Evolutionary conservation across 1,284 basidiomycete species (phyloP).

Genomic region (Ustilago xerochloae): DNA sequence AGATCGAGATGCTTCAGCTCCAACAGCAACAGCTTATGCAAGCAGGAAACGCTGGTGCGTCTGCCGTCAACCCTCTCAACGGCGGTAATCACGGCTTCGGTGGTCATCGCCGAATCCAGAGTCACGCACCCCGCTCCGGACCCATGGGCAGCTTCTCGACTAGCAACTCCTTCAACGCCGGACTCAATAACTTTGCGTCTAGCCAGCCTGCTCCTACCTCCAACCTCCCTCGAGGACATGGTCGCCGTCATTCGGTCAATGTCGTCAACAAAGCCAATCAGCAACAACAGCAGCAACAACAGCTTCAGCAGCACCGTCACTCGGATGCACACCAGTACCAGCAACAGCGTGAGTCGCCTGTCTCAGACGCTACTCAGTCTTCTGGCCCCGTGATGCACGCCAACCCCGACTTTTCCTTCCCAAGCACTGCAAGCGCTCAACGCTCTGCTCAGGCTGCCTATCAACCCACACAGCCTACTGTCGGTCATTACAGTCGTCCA

Average conservation of each 20-base stretch:
- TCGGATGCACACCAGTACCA: slow-evolving; percentile 44
- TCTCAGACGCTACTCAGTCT: slow-evolving; percentile 21
- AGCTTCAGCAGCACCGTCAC: slow-evolving; percentile 8
- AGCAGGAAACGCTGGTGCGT: background rate
- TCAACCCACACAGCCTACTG: slow-evolving; percentile 26
- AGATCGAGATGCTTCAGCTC: slow-evolving; percentile 69
- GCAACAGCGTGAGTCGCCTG: slow-evolving; percentile 55
- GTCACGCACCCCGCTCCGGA: slow-evolving; percentile 74
- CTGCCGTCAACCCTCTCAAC: slow-evolving; percentile 21
- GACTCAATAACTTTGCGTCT: slow-evolving; percentile 34
- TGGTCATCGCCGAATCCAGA: slow-evolving; percentile 86
- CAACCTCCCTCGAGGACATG: slow-evolving; percentile 77
- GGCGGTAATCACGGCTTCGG: slow-evolving; percentile 26
- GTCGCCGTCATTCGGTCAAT: slow-evolving; percentile 92
- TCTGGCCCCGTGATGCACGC: slow-evolving; percentile 48
- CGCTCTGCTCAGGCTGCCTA: slow-evolving; percentile 32
- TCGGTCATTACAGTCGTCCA: slow-evolving; percentile 58
- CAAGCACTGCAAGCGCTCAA: slow-evolving; percentile 42
- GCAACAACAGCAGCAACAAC: slow-evolving; percentile 40
- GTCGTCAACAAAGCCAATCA: slow-evolving; percentile 72
- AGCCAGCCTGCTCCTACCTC: slow-evolving; percentile 22
- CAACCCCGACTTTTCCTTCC: slow-evolving; percentile 58
- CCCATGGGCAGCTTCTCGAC: slow-evolving; percentile 73
- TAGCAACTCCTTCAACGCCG: slow-evolving; percentile 20
- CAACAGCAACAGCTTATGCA: slow-evolving; percentile 70